phyloP scores from a whole-genome alignment of 495 filamentous ascomycete species.

The Hyaloscypha finlandica region DNA sequence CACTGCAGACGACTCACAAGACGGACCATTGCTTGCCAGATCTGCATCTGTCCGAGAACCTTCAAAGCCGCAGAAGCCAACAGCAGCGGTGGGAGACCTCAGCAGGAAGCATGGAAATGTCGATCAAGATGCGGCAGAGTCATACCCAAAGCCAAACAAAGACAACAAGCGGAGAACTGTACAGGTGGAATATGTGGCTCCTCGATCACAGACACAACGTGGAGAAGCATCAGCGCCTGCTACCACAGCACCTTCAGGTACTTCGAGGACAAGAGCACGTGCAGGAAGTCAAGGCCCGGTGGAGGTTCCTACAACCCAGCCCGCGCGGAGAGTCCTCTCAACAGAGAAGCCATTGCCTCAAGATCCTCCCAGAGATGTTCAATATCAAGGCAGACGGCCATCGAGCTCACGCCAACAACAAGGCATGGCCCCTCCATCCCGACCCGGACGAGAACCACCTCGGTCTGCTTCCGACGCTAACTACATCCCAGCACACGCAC shows the following conservation, averaged over 20 bases:
- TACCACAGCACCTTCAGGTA: slow-evolving; percentile 22
- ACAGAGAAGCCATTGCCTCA: slow-evolving; percentile 55
- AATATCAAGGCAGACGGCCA: slow-evolving; percentile 48
- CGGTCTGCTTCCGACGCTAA: slow-evolving; percentile 51
- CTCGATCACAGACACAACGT: slow-evolving; percentile 75
- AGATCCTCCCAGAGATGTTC: slow-evolving; percentile 45
- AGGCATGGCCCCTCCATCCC: slow-evolving; percentile 47
- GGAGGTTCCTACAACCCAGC: slow-evolving; percentile 30
- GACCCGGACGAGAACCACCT: slow-evolving; percentile 55
- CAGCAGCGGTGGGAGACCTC: slow-evolving; percentile 63
- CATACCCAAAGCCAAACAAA: slow-evolving; percentile 63
- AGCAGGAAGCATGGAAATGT: slow-evolving; percentile 74
- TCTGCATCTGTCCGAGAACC: slow-evolving; percentile 93
- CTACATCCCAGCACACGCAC: slow-evolving; percentile 42
- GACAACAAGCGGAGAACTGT: slow-evolving; percentile 94
- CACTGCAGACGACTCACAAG: slow-evolving; percentile 61
- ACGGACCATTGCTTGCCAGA: slow-evolving; percentile 69
- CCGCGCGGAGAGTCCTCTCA: slow-evolving; percentile 33
- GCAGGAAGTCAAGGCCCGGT: slow-evolving; percentile 36
- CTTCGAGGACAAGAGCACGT: slow-evolving; percentile 36
- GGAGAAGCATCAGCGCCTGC: slow-evolving; percentile 48
- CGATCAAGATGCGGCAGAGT: slow-evolving; percentile 64
- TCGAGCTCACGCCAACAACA: slow-evolving; percentile 49
- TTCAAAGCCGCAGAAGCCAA: slow-evolving; percentile 63
- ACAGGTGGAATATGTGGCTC: slow-evolving; percentile 97